These are phyloP conservation scores for Poronia punctata DNA, from an alignment of 495 filamentous ascomycete species.

Conservation along the genomic window DNA sequence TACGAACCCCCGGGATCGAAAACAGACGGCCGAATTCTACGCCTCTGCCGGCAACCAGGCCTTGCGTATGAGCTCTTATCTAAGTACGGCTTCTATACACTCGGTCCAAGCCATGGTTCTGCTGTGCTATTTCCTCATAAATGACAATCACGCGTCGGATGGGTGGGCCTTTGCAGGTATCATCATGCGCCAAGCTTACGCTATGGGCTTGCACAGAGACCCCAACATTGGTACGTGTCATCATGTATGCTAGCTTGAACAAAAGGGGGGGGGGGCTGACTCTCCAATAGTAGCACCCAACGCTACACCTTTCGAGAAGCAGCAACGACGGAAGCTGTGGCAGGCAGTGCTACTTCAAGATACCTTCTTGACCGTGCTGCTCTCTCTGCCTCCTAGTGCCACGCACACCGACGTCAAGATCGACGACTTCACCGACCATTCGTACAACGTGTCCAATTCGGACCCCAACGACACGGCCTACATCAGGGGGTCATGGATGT, in stretches of 20 bases:
- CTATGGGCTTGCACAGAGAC: conserved; percentile 68
- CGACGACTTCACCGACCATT: conserved; percentile 52
- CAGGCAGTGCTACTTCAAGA: conserved; percentile 69
- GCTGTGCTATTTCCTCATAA: conserved; percentile 69
- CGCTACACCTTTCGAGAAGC: conserved; percentile 55
- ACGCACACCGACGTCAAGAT: conserved; percentile 65
- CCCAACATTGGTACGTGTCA: conserved; percentile 51
- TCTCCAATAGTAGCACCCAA: conserved; percentile 42
- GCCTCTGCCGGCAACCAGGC: conserved; percentile 66
- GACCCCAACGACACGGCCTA: conserved; percentile 57
- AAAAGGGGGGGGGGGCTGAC: neutral
- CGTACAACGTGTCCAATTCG: conserved; percentile 38
- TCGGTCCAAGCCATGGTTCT: conserved; percentile 68
- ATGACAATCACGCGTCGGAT: conserved; percentile 69
- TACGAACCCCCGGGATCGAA: conserved; percentile 46
- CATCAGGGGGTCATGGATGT: conserved; percentile 62
- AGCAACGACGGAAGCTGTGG: conserved; percentile 65
- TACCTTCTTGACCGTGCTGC: conserved; percentile 68
- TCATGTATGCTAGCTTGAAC: neutral
- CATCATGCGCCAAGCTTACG: conserved; percentile 62
- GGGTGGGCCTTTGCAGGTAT: conserved; percentile 71
- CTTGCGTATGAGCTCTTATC: conserved; percentile 58
- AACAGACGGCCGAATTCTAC: conserved; percentile 70
- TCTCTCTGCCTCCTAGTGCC: conserved; percentile 62
- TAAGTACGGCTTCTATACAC: conserved; percentile 57